A percentile compares a stretch with the other conserved stretches of the same genome.
phyloP scores from a whole-genome alignment of 106 monocot genomes.

The Chionographis japonica region DNA sequence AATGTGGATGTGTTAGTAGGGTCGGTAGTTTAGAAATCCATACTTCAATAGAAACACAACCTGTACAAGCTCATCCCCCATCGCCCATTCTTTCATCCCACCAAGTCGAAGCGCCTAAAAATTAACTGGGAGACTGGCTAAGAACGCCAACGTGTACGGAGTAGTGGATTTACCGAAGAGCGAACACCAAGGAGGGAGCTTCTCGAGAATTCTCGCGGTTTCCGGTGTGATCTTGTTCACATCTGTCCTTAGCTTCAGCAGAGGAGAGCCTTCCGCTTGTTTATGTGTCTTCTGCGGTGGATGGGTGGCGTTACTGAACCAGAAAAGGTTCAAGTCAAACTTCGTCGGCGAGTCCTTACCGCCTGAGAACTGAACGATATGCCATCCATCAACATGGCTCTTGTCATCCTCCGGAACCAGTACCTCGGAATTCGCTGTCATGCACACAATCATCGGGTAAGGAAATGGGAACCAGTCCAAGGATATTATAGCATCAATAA shows the following conservation, averaged over 20 bases:
- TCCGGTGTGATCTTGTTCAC: conserved; percentile 61
- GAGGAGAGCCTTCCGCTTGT: conserved; percentile 10
- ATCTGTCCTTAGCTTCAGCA: conserved; percentile 77
- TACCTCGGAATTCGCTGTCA: conserved; percentile 41
- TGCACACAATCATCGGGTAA: background rate
- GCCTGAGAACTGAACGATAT: conserved; percentile 81
- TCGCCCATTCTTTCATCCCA: too few species aligned
- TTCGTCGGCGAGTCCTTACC: conserved; percentile 81
- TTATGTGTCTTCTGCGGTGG: background rate
- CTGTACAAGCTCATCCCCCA: too few species aligned
- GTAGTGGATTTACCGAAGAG: conserved; percentile 86
- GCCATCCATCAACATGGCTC: conserved; percentile 59
- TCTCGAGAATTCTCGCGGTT: conserved; percentile 50
- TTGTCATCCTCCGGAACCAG: conserved; percentile 39
- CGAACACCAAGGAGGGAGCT: conserved; percentile 79
- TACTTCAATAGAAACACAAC: too few species aligned
- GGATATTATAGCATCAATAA: background rate
- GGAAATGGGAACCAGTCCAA: background rate
- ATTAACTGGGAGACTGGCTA: conserved; percentile 58
- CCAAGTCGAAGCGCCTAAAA: conserved; percentile 21
- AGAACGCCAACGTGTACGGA: conserved; percentile 72
- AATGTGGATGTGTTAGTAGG: too few species aligned
- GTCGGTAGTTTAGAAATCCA: too few species aligned
- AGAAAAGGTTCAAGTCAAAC: conserved; percentile 59
- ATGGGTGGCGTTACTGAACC: conserved; percentile 32